phyloP scores from a whole-genome alignment of 805 yeast species.

The Saturnispora sanitii region DNA sequence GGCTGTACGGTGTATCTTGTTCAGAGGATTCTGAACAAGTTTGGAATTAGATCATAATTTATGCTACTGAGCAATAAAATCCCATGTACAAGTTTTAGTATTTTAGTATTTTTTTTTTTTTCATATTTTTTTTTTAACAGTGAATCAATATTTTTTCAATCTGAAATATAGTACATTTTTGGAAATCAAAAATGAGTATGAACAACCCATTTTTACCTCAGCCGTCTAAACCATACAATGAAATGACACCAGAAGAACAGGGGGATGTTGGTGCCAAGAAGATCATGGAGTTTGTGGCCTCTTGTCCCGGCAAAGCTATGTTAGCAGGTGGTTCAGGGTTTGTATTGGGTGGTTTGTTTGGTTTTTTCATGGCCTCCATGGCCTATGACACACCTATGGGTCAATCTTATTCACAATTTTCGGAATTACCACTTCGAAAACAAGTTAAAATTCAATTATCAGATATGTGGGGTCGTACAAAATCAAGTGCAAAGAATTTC shows the following conservation, averaged over 20 bases:
- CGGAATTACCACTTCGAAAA: constrained; percentile 83
- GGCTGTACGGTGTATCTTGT: constrained; percentile 61
- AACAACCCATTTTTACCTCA: constrained; percentile 31
- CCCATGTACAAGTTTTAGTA: not conserved
- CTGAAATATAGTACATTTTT: too few species aligned
- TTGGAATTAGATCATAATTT: constrained; percentile 6
- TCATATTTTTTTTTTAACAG: not conserved
- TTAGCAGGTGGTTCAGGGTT: constrained; percentile 93
- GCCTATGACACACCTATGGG: constrained; percentile 77
- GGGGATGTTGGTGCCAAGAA: constrained; percentile 82
- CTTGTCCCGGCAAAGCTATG: constrained; percentile 90
- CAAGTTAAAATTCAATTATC: constrained; percentile 85
- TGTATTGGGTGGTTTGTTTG: constrained; percentile 91
- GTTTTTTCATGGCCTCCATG: constrained; percentile 87
- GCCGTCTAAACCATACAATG: constrained; percentile 42
- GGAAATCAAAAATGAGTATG: constrained; percentile 12
- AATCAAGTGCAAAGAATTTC: constrained; percentile 83
- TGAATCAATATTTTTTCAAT: too few species aligned
- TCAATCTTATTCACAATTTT: constrained; percentile 33
- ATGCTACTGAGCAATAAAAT: not conserved
- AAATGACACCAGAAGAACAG: constrained; percentile 86
- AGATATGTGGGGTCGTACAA: constrained; percentile 89
- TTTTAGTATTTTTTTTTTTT: not conserved
- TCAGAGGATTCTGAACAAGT: constrained; percentile 15
- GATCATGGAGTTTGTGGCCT: constrained; percentile 76